A percentile compares a stretch with the other conserved stretches of the same genome.
Evolutionary conservation across 768 basidiomycete species (phyloP).

Genomic region (Lactarius trivialis): DNA sequence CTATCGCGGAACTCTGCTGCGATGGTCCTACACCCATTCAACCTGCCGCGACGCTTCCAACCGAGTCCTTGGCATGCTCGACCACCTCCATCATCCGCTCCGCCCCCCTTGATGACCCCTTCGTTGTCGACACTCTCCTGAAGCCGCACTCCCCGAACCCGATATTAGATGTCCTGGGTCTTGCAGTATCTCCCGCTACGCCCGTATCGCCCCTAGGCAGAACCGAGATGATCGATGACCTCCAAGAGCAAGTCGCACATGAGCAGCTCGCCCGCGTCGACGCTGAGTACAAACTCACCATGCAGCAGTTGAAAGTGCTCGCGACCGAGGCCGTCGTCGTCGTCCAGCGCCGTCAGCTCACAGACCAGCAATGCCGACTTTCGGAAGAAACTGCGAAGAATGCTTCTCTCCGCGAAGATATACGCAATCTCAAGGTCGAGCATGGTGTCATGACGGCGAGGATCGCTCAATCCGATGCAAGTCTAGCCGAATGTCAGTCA

Average conservation of each 20-base stretch:
- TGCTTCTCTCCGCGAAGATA: neutral
- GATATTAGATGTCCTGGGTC: neutral
- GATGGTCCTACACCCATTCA: neutral
- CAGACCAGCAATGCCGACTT: neutral
- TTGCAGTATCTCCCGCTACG: neutral
- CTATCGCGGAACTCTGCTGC: neutral
- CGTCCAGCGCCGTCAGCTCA: conserved; percentile 5
- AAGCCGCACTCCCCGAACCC: neutral
- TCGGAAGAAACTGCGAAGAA: neutral
- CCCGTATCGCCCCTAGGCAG: neutral
- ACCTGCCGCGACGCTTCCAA: neutral
- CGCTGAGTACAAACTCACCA: neutral
- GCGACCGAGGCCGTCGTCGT: conserved; percentile 8
- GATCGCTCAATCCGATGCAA: neutral
- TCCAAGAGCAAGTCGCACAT: neutral
- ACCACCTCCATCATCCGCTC: neutral
- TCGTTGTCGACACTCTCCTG: neutral
- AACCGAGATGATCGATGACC: neutral
- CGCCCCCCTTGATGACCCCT: neutral
- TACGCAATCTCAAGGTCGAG: neutral
- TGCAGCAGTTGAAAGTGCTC: conserved; percentile 2
- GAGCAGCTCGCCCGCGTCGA: conserved; percentile 1
- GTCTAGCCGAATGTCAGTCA: neutral
- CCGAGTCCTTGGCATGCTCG: neutral
- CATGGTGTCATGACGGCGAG: neutral